phyloP scores from a whole-genome alignment of 2,329 filamentous ascomycete species.

The Penicillium vulpinum region DNA sequence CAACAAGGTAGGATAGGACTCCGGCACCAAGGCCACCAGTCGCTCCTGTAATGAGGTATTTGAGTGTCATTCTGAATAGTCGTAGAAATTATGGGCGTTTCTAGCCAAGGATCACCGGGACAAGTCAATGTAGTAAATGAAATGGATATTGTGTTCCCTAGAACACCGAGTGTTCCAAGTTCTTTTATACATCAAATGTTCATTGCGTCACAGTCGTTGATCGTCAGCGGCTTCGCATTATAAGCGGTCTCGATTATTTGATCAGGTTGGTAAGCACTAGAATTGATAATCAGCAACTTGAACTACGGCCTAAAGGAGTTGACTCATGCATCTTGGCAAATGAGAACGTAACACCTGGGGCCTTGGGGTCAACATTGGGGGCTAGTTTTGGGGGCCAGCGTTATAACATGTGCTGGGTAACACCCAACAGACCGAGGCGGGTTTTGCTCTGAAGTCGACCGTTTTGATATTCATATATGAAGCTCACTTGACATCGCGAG shows the following conservation, averaged over 20 bases:
- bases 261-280: not conserved
- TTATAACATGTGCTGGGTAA: no score
- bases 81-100: not conserved
- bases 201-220: not conserved
- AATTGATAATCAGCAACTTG: not conserved
- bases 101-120: not conserved
- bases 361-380: not conserved
- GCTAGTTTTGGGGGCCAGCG: not conserved
- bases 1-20: constrained; percentile 35
- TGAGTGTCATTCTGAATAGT: constrained; percentile 29
- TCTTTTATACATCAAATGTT: not conserved
- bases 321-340: not conserved
- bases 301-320: not conserved
- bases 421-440: not conserved
- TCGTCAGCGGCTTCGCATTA: not conserved
- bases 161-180: not conserved
- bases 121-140: not conserved
- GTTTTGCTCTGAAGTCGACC: not conserved
- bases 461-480: not conserved
- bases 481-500: not conserved
- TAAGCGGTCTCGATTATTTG: not conserved
- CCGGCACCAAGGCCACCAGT: constrained; percentile 40
- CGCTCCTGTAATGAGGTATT: constrained; percentile 42
- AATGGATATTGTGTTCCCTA: not conserved
- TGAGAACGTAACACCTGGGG: not conserved